These are phyloP conservation scores for Penicillium sp. DNA, from an alignment of 2,329 filamentous ascomycete species.

Conservation along the genomic window DNA sequence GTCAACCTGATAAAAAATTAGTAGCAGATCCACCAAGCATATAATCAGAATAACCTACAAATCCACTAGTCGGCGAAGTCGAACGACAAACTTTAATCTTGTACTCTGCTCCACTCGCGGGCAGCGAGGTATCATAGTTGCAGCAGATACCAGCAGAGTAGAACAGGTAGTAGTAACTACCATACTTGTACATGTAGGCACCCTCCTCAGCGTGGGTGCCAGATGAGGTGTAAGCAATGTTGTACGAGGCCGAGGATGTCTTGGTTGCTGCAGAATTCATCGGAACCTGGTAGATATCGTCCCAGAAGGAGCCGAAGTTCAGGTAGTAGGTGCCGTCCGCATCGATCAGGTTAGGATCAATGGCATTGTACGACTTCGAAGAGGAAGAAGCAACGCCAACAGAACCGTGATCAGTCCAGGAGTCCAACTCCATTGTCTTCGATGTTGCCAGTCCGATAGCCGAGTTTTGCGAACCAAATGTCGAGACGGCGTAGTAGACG, in stretches of 20 bases:
- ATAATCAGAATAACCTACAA: conserved; percentile 39
- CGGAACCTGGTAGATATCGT: conserved; percentile 61
- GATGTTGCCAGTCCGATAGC: conserved; percentile 63
- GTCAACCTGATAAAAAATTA: conserved; percentile 44
- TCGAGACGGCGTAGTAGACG: conserved; percentile 64
- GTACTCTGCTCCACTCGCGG: conserved; percentile 62
- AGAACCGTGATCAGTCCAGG: conserved; percentile 38
- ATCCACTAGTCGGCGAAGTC: conserved; percentile 52
- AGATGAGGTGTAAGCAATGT: conserved; percentile 56
- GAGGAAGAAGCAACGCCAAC: conserved; percentile 38
- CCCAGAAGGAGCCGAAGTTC: conserved; percentile 71
- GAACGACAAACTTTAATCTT: conserved; percentile 66
- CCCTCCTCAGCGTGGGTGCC: conserved; percentile 59
- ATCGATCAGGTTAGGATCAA: conserved; percentile 59
- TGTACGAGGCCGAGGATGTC: conserved; percentile 38
- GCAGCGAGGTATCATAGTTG: conserved; percentile 52
- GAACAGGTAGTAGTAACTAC: conserved; percentile 65
- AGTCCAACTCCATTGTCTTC: conserved; percentile 37
- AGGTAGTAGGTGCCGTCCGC: conserved; percentile 48
- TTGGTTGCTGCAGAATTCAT: conserved; percentile 43
- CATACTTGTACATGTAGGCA: conserved; percentile 56
- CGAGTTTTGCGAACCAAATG: conserved; percentile 61
- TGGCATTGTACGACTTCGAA: conserved; percentile 57
- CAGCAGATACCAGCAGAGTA: conserved; percentile 65
- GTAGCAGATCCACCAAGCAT: background rate